phyloP scores from a whole-genome alignment of 176 grass and related monocot genomes.

The Paspalum vaginatum region DNA sequence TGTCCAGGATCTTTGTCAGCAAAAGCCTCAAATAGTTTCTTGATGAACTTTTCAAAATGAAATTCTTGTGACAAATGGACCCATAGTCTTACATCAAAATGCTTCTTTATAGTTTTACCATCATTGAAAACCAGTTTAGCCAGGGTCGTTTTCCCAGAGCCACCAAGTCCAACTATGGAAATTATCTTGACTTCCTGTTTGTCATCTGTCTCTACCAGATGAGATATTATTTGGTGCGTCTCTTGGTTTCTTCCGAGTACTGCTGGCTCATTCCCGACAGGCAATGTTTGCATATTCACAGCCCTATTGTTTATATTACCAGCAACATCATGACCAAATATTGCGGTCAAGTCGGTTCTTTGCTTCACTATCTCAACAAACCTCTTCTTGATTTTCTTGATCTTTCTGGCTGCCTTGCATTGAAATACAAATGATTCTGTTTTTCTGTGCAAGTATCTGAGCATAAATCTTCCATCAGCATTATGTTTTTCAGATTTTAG shows the following conservation, averaged over 20 bases:
- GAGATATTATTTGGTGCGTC: not conserved
- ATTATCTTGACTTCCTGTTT: not conserved
- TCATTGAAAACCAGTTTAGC: slow-evolving; percentile 15
- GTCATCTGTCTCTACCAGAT: not conserved
- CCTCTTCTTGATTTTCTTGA: not conserved
- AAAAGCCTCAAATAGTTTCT: slow-evolving; percentile 2
- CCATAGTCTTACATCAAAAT: slow-evolving; percentile 11
- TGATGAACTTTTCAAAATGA: not conserved
- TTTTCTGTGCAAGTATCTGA: not conserved
- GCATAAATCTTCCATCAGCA: not conserved
- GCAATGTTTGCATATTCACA: not conserved
- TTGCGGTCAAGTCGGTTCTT: not conserved
- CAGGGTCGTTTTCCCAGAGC: slow-evolving; percentile 43
- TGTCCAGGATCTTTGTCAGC: not conserved
- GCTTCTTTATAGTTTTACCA: not conserved
- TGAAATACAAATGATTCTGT: not conserved
- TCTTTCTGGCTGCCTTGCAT: not conserved
- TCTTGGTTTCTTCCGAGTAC: slow-evolving; percentile 21
- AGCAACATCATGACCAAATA: not conserved
- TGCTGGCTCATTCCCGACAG: not conserved
- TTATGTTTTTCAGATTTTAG: slow-evolving; percentile 9
- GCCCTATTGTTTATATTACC: not conserved
- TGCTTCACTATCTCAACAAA: not conserved
- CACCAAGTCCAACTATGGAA: slow-evolving; percentile 32
- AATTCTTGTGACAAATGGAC: slow-evolving; percentile 38